These are phyloP conservation scores for Sphagnum contortum DNA, from an alignment of 225 moss, liverwort and hornwort genomes.

Conservation along the genomic window DNA sequence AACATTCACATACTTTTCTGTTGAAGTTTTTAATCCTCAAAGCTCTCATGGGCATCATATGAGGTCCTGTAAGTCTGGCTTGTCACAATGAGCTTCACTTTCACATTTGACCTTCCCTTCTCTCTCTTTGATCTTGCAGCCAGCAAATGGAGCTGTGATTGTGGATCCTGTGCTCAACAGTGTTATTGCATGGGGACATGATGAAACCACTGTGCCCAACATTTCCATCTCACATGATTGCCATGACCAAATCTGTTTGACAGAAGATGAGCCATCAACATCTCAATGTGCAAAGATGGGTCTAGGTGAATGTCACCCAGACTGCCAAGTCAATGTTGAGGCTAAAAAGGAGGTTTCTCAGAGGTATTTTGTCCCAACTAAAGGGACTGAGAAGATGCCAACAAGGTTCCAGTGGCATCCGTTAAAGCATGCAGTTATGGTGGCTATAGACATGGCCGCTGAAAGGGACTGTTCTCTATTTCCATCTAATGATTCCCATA, in stretches of 20 bases:
- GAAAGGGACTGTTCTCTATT: conserved; percentile 62
- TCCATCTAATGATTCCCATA: conserved; percentile 11
- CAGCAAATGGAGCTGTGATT: conserved; percentile 85
- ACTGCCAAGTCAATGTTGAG: no score
- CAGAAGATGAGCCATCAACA: not conserved
- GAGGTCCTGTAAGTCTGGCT: no score
- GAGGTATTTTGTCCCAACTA: no score
- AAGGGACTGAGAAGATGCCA: not conserved
- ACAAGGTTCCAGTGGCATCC: conserved; percentile 34
- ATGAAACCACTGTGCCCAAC: conserved; percentile 31
- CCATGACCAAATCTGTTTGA: not conserved
- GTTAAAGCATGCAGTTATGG: conserved; percentile 84
- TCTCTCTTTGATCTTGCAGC: conserved; percentile 29
- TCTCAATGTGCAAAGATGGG: not conserved
- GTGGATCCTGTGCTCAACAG: conserved; percentile 73
- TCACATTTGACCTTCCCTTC: no score
- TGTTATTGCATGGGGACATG: conserved; percentile 65
- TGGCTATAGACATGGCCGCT: conserved; percentile 67
- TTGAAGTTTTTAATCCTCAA: no score
- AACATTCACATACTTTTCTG: no score
- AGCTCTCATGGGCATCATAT: no score
- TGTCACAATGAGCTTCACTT: no score
- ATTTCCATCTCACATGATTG: conserved; percentile 2
- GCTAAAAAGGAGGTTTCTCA: no score
- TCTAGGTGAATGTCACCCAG: no score